A percentile compares a stretch with the other conserved stretches of the same genome.
These are phyloP conservation scores for Wickerhamomyces alni DNA, from an alignment of 805 yeast genomes.

Conservation along the genomic window DNA sequence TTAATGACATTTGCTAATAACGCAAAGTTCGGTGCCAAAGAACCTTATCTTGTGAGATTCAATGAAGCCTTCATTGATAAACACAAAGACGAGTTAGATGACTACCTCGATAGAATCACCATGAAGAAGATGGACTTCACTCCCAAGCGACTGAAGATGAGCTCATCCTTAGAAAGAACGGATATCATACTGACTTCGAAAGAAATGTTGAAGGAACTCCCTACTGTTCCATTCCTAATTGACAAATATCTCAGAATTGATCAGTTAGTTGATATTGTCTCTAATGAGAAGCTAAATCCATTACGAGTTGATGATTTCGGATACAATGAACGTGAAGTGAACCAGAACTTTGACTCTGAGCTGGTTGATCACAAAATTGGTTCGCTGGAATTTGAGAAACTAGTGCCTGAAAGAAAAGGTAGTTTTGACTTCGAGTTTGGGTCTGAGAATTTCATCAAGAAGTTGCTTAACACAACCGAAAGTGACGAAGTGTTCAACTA, in stretches of 20 bases:
- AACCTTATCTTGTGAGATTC: slow-evolving; percentile 68
- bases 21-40: slow-evolving; percentile 71
- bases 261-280: slow-evolving; percentile 46
- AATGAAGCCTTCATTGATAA: slow-evolving; percentile 55
- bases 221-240: slow-evolving; percentile 61
- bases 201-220: slow-evolving; percentile 49
- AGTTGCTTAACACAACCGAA: slow-evolving; percentile 26
- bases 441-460: slow-evolving; percentile 52
- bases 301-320: slow-evolving; percentile 17
- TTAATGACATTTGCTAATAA: slow-evolving; percentile 76
- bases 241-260: slow-evolving; percentile 59
- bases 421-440: slow-evolving; percentile 43
- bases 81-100: slow-evolving; percentile 52
- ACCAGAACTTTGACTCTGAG: not conserved
- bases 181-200: slow-evolving; percentile 48
- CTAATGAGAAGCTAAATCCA: slow-evolving; percentile 11
- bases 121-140: slow-evolving; percentile 62
- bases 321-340: slow-evolving; percentile 1
- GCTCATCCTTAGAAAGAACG: slow-evolving; percentile 51
- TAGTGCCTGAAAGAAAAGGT: slow-evolving; percentile 10
- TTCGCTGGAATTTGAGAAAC: slow-evolving; percentile 29
- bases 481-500: slow-evolving; percentile 18
- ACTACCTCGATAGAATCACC: slow-evolving; percentile 68
- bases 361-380: slow-evolving; percentile 21
- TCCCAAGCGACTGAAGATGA: slow-evolving; percentile 49